Percentiles rank a stretch among this genome's conserved stretches.
Conservation (phyloP, 129 eudicot genomes). For the Lactuca saligna region DNA sequence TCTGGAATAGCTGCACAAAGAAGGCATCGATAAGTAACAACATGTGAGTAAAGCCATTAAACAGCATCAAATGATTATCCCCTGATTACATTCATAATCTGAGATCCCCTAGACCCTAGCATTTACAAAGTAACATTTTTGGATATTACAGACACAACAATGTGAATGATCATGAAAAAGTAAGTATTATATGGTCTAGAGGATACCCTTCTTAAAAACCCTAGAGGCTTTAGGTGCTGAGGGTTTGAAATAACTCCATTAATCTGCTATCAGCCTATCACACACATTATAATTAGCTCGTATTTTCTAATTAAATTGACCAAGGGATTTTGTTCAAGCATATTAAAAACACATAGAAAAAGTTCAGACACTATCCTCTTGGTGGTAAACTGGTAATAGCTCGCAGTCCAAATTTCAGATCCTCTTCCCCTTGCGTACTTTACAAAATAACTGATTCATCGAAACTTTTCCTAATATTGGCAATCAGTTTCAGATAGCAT, state of each 20-base stretch:
- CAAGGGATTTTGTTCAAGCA: neutral
- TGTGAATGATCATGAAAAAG: neutral
- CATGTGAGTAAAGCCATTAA: neutral
- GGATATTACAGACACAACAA: neutral
- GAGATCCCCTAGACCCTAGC: neutral
- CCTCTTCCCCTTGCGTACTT: constrained; percentile 8
- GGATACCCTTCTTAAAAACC: neutral
- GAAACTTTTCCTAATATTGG: neutral
- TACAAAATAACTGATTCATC: neutral
- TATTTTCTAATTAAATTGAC: neutral
- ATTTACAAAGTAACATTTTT: neutral
- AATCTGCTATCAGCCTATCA: constrained; percentile 13
- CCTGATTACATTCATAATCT: neutral
- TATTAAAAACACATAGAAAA: constrained; percentile 18
- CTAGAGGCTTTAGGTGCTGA: neutral
- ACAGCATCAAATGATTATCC: neutral
- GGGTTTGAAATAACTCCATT: constrained; percentile 1
- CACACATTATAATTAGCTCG: neutral
- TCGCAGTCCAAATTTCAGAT: neutral
- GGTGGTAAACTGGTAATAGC: neutral
- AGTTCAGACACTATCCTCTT: constrained; percentile 12
- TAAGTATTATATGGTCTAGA: neutral
- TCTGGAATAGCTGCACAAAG: constrained; percentile 50
- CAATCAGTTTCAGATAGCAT: neutral
- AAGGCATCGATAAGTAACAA: constrained; percentile 20